phyloP scores from a whole-genome alignment of 140 eudicot species.

The Stevia rebaudiana region DNA sequence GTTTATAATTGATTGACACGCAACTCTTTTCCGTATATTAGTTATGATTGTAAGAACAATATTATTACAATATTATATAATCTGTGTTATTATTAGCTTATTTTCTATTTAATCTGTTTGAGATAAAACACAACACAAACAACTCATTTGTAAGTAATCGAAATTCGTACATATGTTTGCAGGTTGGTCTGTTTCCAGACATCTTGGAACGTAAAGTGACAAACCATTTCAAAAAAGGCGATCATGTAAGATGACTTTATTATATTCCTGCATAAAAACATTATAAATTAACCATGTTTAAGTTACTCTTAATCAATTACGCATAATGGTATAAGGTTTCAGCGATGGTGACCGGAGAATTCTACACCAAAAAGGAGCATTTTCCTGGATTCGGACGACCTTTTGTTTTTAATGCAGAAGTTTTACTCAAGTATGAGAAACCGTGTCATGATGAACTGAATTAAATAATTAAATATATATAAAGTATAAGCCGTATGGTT shows the following conservation, averaged over 20 bases:
- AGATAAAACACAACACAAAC: background rate
- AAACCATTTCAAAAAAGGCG: constrained; percentile 76
- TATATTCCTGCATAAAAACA: constrained; percentile 10
- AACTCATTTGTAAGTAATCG: background rate
- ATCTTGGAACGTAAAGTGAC: constrained; percentile 73
- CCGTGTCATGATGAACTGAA: background rate
- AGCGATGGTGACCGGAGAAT: constrained; percentile 97
- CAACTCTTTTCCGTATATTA: background rate
- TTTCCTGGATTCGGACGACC: constrained; percentile 99
- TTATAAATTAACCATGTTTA: constrained; percentile 1
- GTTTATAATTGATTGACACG: background rate
- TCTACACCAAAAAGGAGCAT: constrained; percentile 86
- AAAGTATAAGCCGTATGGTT: too few relatives aligned
- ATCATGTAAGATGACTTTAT: constrained; percentile 60
- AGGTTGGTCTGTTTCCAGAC: constrained; percentile 99
- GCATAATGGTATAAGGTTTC: constrained; percentile 64
- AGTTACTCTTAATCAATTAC: constrained; percentile 20
- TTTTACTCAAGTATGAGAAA: constrained; percentile 66
- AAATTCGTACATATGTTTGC: constrained; percentile 18
- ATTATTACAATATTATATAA: background rate
- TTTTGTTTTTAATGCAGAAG: constrained; percentile 72
- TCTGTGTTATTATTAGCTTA: background rate
- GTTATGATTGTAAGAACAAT: background rate
- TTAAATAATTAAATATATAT: background rate
- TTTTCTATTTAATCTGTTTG: background rate